Base-by-base conservation (phyloP, 805 yeast genomes). In the Candida schatavii region DNA sequence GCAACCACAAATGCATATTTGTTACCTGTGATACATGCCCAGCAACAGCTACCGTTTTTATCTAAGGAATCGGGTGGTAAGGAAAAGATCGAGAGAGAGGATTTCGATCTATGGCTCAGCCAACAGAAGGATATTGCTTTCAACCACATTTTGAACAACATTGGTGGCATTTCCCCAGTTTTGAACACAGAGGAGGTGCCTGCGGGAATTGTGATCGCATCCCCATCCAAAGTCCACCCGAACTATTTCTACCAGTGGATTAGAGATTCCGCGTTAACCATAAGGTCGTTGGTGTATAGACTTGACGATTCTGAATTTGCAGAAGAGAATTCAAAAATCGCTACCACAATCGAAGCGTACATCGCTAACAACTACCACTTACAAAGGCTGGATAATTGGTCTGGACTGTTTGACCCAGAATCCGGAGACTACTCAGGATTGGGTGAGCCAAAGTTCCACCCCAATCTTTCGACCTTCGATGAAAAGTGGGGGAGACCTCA, bases 401-500 rank as follows among this genome's bases (percentile, higher is more conserved):
- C 89, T 9, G 97, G 97, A 0, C 56, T 60, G 1, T 78, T 78
- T 48, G 61, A 66, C 9, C 21, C 21, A 20, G 21, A 11, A 6
- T 17, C 35, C 18, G 69, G 68, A 44, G 45, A 41, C 25, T 66
- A 75, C 36, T 61, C 62, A 6, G 88, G 87, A 2, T 68, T 90
- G 26, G 98, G 97, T 2, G 98, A 91, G 59, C 97, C 98, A 5
- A 91, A 91, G 60, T 91, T 85, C 56, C 59, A 73, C 57, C 78
- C 81, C 3, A 77, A 88, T 56, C 82, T 84, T 19, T 52, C 78
- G 0, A 70, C 85, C 1, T 91, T 85, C 53, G 59, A 61, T 4
- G 81, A 67, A 2, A 59, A 68, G 27, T 91, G 98, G 98, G 98
- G 98, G 2, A 72, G 98, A 51, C 98, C 98, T 1, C 98, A 91